phyloP scores from a whole-genome alignment of 192 early-diverging fungal species.

The Chytriomyces hyalinus region DNA sequence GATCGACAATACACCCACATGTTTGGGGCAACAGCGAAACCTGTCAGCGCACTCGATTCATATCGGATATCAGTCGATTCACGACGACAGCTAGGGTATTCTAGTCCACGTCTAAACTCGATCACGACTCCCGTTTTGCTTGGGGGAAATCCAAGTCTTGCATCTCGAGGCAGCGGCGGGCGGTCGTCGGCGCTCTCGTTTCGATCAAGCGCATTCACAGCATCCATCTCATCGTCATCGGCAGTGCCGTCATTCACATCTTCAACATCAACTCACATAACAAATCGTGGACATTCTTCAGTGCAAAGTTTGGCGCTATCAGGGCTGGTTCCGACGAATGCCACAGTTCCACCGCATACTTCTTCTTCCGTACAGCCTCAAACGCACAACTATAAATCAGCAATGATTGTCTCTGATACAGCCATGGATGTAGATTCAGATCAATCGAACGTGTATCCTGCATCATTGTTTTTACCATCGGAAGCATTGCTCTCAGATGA shows the following conservation, averaged over 20 bases:
- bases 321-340: neutral
- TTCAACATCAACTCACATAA: too few species aligned
- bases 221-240: too few species aligned
- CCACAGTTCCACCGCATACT: too few species aligned
- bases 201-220: neutral
- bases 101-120: neutral
- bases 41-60: neutral
- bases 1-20: neutral
- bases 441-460: neutral
- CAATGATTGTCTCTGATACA: neutral
- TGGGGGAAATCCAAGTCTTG: neutral
- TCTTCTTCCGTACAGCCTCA: too few species aligned
- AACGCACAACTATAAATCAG: too few species aligned
- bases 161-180: neutral
- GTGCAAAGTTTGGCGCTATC: neutral
- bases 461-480: neutral
- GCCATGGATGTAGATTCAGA: neutral
- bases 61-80: neutral
- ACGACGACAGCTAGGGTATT: neutral
- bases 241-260: too few species aligned
- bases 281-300: neutral
- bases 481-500: neutral
- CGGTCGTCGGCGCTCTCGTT: neutral
- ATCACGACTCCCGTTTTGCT: neutral
- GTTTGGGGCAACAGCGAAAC: neutral